A percentile compares a stretch with the other conserved stretches of the same genome.
phyloP scores from a whole-genome alignment of 805 yeast species.

The Starmerella apis region DNA sequence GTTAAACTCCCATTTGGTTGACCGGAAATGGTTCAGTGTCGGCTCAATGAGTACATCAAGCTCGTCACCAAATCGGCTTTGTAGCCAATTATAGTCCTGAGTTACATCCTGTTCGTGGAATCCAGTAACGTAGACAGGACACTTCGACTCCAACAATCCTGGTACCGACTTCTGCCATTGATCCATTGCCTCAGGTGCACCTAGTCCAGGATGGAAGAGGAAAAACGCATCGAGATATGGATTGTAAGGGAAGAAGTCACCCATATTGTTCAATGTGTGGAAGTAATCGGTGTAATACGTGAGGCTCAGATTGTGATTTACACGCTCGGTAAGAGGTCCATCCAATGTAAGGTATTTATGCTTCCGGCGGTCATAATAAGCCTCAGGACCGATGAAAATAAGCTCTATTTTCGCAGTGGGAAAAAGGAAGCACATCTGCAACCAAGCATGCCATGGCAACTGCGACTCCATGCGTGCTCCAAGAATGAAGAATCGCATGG shows the following conservation, averaged over 20 bases:
- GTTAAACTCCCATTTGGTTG: constrained; percentile 90
- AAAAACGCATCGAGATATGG: constrained; percentile 90
- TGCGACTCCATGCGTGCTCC: constrained; percentile 92
- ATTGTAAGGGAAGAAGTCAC: constrained; percentile 95
- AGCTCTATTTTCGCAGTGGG: constrained; percentile 76
- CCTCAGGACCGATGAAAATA: constrained; percentile 91
- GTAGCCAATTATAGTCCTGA: constrained; percentile 64
- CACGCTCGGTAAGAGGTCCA: constrained; percentile 45
- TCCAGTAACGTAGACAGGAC: constrained; percentile 84
- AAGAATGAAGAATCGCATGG: constrained; percentile 76
- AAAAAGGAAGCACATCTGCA: constrained; percentile 74
- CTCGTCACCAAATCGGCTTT: constrained; percentile 53
- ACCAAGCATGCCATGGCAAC: constrained; percentile 92
- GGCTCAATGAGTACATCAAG: constrained; percentile 73
- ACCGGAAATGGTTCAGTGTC: constrained; percentile 60
- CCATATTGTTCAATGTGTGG: constrained; percentile 80
- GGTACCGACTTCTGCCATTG: constrained; percentile 79
- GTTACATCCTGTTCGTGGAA: constrained; percentile 64
- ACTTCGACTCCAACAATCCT: constrained; percentile 83
- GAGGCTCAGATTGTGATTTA: constrained; percentile 63
- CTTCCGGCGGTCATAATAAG: constrained; percentile 62
- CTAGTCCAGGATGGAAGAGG: constrained; percentile 91
- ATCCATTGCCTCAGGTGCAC: constrained; percentile 65
- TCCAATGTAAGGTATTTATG: constrained; percentile 50
- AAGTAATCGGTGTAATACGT: constrained; percentile 84